Evolutionary conservation across 495 filamentous ascomycete genomes (phyloP), one percentile per base, ranked within the genome.

Genomic region (Saxophila tyrrhenica): DNA sequence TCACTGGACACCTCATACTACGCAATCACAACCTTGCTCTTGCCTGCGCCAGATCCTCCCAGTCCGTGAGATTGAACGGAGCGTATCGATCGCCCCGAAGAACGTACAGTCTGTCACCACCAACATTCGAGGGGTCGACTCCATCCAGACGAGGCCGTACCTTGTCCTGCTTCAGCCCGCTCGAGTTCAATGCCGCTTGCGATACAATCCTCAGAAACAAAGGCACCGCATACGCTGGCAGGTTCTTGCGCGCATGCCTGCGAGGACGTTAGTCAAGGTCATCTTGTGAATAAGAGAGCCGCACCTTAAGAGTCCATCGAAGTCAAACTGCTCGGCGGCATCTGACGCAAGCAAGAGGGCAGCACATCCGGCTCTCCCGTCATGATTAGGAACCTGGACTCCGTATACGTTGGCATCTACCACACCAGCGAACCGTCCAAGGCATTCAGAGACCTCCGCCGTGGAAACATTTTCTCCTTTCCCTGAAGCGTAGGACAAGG

Each of bases 151-250:
- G 75, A n/a, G 87, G 71, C 1, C 79, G 80, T 1, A 81, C 77
- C 65, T 88, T 89, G 63, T 86, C 83, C 69, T 88, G 84, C 69
- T 90, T 90, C 41, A 44, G 19, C 16, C n/a, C n/a, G 17, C 41
- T 44, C n/a, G 41, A 44, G 41, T 17, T 44, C 19, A 44, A 21
- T n/a, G 41, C 41, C 17, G 41, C 41, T 44, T 71, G 73, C 35
- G 70, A 62, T 3, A 83, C 77, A 21, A 87, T 64, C 0, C 86
- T 72, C 20, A 89, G 59, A 65, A 90, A 90, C 2, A 87, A 60
- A 1, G 86, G 86, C 0, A 89, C 85, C 0, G 86, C 85, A 67
- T 88, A 89, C 48, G 72, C 73, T 0, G 86, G 86, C 16, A 90
- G 69, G 44, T 78, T 16, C 35, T 39, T 16, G 35, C 35, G 35